phyloP scores from a whole-genome alignment of 148 eudicot genomes.

The Rhododendron ovatum region DNA sequence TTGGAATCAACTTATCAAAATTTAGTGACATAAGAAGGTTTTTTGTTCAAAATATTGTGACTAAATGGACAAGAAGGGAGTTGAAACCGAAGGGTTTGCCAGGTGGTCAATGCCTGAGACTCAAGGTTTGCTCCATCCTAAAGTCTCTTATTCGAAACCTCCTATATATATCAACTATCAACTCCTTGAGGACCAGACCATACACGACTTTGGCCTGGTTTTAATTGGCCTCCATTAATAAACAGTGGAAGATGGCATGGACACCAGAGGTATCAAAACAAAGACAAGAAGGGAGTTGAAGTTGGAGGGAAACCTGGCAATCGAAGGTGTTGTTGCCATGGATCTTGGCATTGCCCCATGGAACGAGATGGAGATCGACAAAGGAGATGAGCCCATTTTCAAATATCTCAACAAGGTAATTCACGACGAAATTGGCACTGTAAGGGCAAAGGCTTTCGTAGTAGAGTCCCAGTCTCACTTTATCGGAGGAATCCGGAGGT shows the following conservation, averaged over 20 bases:
- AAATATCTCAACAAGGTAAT: slow-evolving; percentile 37
- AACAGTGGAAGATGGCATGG: neutral
- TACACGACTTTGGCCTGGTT: neutral
- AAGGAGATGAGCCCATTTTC: slow-evolving; percentile 42
- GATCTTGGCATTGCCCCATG: slow-evolving; percentile 74
- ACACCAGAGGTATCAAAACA: neutral
- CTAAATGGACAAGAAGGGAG: neutral
- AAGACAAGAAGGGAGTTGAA: neutral
- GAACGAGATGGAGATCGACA: slow-evolving; percentile 51
- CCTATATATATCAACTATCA: neutral
- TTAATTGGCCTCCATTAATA: neutral
- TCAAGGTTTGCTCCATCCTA: neutral
- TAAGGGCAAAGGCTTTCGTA: slow-evolving; percentile 64
- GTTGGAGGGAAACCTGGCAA: slow-evolving; percentile 50
- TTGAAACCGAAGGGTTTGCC: neutral
- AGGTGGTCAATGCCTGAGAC: neutral
- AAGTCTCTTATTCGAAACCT: neutral
- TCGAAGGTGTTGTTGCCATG: slow-evolving; percentile 28
- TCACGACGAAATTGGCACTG: slow-evolving; percentile 52
- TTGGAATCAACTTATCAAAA: neutral
- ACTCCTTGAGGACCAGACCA: neutral
- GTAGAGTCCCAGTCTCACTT: slow-evolving; percentile 42
- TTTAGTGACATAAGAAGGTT: neutral
- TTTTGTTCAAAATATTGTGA: neutral
- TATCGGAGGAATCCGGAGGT: slow-evolving; percentile 22